These are phyloP conservation scores for Epichloe gansuensis DNA, from an alignment of 2,329 filamentous ascomycete genomes.

Conservation along the genomic window DNA sequence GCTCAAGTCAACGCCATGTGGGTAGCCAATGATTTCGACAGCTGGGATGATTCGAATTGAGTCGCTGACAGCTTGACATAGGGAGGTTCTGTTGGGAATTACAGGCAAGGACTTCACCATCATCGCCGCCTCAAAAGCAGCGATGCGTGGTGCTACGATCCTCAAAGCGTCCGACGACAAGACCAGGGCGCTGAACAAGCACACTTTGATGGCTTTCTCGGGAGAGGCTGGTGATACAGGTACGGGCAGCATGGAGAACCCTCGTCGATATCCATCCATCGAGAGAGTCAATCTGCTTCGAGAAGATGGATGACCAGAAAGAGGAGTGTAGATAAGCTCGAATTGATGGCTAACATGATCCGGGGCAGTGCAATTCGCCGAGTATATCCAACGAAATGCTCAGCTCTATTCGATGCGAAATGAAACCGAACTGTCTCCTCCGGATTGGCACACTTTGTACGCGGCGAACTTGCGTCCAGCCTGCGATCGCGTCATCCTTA, in stretches of 20 bases:
- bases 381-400: conserved; percentile 97
- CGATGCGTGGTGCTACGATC: conserved; percentile 93
- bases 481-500: conserved; percentile 89
- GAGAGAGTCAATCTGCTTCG: background rate
- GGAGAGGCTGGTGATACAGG: conserved; percentile 94
- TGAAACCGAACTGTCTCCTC: conserved; percentile 77
- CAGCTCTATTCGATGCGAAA: conserved; percentile 99
- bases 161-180: conserved; percentile 95
- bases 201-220: conserved; percentile 89
- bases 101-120: conserved; percentile 99
- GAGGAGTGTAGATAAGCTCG: background rate
- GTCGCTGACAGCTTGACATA: conserved; percentile 24
- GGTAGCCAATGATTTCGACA: background rate
- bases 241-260: conserved; percentile 26
- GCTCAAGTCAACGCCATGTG: conserved; percentile 4
- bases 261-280: background rate
- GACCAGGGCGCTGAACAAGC: conserved; percentile 82
- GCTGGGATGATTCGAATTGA: background rate
- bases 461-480: conserved; percentile 81
- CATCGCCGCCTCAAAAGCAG: conserved; percentile 93
- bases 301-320: background rate
- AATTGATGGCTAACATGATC: conserved; percentile 12
- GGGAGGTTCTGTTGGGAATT: conserved; percentile 96
- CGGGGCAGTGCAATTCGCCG: conserved; percentile 85
- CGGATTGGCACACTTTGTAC: conserved; percentile 85